These are phyloP conservation scores for Spinellus fusiger DNA, from an alignment of 192 early-diverging fungal genomes.

Conservation along the genomic window DNA sequence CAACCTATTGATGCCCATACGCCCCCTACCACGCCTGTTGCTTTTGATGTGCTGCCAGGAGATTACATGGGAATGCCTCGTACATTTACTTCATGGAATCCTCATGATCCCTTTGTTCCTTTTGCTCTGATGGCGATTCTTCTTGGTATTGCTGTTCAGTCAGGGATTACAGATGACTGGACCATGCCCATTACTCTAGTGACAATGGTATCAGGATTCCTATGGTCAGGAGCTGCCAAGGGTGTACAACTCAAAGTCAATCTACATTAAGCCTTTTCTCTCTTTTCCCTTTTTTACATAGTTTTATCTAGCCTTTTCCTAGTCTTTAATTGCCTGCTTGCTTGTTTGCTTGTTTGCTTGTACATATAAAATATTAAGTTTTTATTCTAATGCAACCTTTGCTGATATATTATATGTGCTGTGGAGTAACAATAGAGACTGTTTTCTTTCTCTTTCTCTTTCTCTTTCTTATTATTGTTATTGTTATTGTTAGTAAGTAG, in stretches of 20 bases:
- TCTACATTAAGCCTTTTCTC: background rate
- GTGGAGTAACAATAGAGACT: no score
- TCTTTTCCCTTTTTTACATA: no score
- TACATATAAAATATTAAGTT: no score
- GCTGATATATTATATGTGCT: no score
- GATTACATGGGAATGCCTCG: background rate
- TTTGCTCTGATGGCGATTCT: slow-evolving; percentile 24
- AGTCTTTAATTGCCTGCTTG: no score
- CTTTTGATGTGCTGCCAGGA: background rate
- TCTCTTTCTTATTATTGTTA: no score
- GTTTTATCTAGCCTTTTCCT: no score
- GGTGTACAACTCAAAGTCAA: slow-evolving; percentile 28
- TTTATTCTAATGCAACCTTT: no score
- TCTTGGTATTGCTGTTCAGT: slow-evolving; percentile 20
- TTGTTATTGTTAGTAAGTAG: no score
- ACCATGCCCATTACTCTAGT: slow-evolving; percentile 30
- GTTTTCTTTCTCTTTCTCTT: no score
- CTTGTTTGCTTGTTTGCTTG: no score
- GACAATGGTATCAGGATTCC: slow-evolving; percentile 26
- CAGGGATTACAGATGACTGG: slow-evolving; percentile 36
- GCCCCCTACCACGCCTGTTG: background rate
- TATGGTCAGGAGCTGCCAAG: slow-evolving; percentile 27
- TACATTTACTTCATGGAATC: background rate
- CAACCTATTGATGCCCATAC: no score
- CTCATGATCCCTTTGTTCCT: slow-evolving; percentile 7